Base-by-base conservation (phyloP, 2,329 filamentous ascomycete species). In the Alternaria sp. region DNA sequence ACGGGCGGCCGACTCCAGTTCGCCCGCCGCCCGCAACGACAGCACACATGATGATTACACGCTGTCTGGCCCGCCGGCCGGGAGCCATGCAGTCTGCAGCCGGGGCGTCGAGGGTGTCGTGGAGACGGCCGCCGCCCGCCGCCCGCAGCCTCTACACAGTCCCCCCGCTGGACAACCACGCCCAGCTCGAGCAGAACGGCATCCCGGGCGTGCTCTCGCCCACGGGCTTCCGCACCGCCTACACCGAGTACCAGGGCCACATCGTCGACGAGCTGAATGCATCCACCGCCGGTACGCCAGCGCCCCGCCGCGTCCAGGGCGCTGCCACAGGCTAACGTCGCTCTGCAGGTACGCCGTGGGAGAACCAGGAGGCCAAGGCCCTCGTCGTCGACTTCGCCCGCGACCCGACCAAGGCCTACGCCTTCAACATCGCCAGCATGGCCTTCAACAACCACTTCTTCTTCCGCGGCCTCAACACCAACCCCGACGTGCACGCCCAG, bases 371-470 rank as follows among this genome's bases (percentile, higher is more conserved):
- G 54, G 81, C 88, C 65, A 89, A 91, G 80, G 84, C 89, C 50
- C 89, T 97, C 76, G 82, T 92, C 76, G 85, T 95, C 75, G 85
- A 88, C 75, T 90, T 90, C 62, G 92, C 95, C 63, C 93, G 93
- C 80, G 88, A 96, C 75, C 91, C 95, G 47, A 85, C 86, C 70
- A 85, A 87, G 67, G 96, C 96, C 45, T 86, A 90, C 72, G 84
- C 91, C 78, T 99, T 99, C 89, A 99, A 98, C 87, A 89, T 96
- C 80, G 96, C 96, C 80, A 97, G 93, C 73, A 97, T 97, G 92
- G 92, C 93, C 59, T 91, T 92, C 86, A 98, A 98, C 88, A 97
- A 89, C 81, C 86, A 89, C 79, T 91, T 93, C 85, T 95, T 93
- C 87, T 94, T 95, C 86, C 79, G 87, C 70, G 81, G 85, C 66